Percentiles rank a stretch among this genome's conserved stretches.
Evolutionary conservation across 2,329 filamentous ascomycete genomes (phyloP).

Genomic region (Aspergillus proliferans): DNA sequence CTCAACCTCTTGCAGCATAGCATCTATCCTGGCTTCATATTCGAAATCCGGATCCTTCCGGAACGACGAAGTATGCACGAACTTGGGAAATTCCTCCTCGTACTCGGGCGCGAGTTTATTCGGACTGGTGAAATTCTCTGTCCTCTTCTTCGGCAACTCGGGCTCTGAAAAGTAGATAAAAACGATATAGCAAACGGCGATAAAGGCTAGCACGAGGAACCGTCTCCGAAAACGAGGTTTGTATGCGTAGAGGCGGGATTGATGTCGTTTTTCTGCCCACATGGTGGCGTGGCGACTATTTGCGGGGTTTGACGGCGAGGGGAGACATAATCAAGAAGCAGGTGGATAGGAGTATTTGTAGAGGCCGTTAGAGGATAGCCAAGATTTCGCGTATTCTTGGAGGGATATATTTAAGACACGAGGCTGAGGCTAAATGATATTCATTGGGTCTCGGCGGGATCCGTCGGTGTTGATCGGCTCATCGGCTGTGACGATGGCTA

Average conservation of each 20-base stretch:
- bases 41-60: constrained; percentile 21
- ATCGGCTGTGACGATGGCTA: no score
- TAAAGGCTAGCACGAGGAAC: not conserved
- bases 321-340: no score
- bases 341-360: no score
- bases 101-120: constrained; percentile 9
- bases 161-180: not conserved
- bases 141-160: not conserved
- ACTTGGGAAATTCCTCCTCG: constrained; percentile 17
- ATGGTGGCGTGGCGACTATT: no score
- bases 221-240: not conserved
- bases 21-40: constrained; percentile 18
- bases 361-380: no score
- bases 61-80: constrained; percentile 23
- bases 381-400: no score
- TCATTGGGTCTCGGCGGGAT: not conserved
- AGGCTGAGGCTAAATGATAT: not conserved
- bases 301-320: no score
- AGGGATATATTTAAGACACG: not conserved
- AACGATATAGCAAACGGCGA: not conserved
- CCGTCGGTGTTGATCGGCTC: not conserved
- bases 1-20: constrained; percentile 21
- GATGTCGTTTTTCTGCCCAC: not conserved
- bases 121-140: constrained; percentile 2
- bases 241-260: not conserved